These are phyloP conservation scores for Cubamyces sp. DNA, from an alignment of 768 basidiomycete genomes.

Conservation along the genomic window DNA sequence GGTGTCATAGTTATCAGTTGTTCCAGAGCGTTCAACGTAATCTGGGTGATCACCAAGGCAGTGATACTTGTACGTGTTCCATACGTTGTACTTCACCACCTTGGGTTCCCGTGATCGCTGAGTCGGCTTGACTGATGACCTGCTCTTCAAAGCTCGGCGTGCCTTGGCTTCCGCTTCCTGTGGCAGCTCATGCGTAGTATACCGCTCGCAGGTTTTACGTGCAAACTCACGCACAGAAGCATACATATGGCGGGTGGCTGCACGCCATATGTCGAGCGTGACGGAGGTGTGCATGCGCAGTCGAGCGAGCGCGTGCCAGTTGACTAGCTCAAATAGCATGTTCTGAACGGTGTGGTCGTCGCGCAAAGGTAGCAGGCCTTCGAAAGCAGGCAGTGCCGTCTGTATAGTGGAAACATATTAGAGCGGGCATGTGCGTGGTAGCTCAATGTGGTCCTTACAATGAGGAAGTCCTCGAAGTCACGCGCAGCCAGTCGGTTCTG, in stretches of 20 bases:
- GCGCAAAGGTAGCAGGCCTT: constrained; percentile 33
- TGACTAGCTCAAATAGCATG: constrained; percentile 38
- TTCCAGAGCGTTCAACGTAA: constrained; percentile 24
- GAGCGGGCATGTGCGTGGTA: background rate
- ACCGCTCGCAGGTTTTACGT: background rate
- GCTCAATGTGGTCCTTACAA: constrained; percentile 26
- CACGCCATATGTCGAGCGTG: constrained; percentile 33
- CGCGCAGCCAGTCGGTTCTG: constrained; percentile 35
- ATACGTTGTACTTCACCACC: constrained; percentile 21
- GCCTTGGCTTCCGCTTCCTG: constrained; percentile 8
- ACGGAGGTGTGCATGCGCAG: constrained; percentile 43
- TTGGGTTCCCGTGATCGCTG: too few species aligned
- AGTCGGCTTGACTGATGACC: background rate
- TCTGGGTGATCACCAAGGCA: constrained; percentile 26
- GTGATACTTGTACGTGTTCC: constrained; percentile 35
- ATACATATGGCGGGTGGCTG: background rate
- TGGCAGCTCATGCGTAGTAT: background rate
- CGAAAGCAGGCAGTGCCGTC: constrained; percentile 43
- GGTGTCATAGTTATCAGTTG: constrained; percentile 33
- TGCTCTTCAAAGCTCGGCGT: background rate
- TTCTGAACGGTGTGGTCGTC: constrained; percentile 33
- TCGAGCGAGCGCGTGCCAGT: constrained; percentile 47
- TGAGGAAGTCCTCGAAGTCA: constrained; percentile 36
- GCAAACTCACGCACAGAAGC: background rate
- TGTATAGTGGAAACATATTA: background rate